Conservation (phyloP, 139 green algal genomes). For the Desmodesmus armatus region DNA sequence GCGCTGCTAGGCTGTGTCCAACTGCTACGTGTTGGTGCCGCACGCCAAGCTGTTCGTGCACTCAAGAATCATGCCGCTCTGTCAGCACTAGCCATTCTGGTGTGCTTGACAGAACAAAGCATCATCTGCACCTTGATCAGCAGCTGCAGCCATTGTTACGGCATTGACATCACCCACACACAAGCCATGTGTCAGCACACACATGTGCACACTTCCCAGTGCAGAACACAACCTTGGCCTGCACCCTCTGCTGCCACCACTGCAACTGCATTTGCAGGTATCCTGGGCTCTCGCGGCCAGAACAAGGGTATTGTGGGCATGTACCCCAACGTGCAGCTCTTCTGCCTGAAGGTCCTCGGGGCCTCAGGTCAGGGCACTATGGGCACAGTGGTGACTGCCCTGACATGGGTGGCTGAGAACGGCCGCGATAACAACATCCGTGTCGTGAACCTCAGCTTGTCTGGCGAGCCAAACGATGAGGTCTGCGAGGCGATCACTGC, state of each 20-base stretch:
- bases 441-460: conserved; percentile 41
- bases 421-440: conserved; percentile 21
- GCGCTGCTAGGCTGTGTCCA: background rate
- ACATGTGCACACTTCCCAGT: too few species aligned
- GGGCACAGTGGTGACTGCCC: conserved; percentile 20
- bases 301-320: conserved; percentile 25
- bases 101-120: too few species aligned
- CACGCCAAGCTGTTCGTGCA: too few species aligned
- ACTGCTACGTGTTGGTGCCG: background rate
- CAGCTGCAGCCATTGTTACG: too few species aligned
- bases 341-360: conserved; percentile 36
- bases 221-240: too few species aligned
- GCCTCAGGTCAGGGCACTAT: conserved; percentile 34
- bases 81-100: too few species aligned
- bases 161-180: too few species aligned
- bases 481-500: conserved; percentile 33
- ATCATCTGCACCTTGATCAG: too few species aligned
- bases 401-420: conserved; percentile 43
- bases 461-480: conserved; percentile 16
- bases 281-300: conserved; percentile 10
- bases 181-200: too few species aligned
- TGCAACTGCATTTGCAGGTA: conserved; percentile 28
- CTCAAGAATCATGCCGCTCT: too few species aligned
- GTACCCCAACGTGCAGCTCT: conserved; percentile 17
- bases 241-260: background rate